Percentiles rank a stretch among this genome's conserved stretches.
Conservation (phyloP, 192 early-diverging fungal species). For the Rhizophagus clarus region DNA sequence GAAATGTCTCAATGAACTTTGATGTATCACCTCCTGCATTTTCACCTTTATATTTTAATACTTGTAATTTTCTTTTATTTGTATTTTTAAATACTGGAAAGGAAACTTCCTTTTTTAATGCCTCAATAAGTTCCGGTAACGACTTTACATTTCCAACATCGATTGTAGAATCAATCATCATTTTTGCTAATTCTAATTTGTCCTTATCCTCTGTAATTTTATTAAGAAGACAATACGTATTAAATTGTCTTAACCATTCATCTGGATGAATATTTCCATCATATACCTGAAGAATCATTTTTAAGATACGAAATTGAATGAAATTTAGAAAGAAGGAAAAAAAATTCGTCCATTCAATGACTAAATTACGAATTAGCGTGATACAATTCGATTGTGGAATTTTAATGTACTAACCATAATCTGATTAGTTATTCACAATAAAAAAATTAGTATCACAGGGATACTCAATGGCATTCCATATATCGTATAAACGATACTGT, state of each 20-base stretch:
- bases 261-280: not conserved
- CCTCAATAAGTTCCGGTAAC: not conserved
- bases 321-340: no score
- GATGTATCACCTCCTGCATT: not conserved
- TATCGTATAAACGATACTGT: no score
- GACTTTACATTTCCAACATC: not conserved
- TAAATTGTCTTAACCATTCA: not conserved
- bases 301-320: not conserved
- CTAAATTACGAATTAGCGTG: no score
- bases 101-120: not conserved
- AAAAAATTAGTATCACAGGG: no score
- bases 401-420: no score
- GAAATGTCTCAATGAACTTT: not conserved
- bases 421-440: no score
- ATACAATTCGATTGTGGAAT: no score
- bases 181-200: not conserved
- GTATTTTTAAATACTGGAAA: not conserved
- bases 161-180: not conserved
- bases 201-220: not conserved
- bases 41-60: not conserved
- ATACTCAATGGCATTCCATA: no score
- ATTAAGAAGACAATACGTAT: not conserved
- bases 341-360: no score
- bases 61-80: not conserved
- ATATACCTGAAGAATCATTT: not conserved